A percentile compares a stretch with the other conserved stretches of the same genome.
Conservation (phyloP, 2,329 filamentous ascomycete species). For the Leptodontidium sp. region DNA sequence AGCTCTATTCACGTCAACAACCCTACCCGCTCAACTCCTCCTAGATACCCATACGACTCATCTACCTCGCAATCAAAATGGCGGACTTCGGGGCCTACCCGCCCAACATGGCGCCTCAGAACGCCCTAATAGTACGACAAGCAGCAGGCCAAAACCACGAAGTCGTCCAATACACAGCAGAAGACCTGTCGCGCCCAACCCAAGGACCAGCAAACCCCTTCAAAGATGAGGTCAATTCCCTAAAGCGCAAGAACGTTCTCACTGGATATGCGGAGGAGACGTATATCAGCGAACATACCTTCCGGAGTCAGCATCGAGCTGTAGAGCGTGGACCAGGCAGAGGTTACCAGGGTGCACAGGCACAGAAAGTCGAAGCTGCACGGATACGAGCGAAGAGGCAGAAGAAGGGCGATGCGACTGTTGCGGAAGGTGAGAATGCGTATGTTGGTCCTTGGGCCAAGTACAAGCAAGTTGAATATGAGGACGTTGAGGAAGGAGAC, state of each 20-base stretch:
- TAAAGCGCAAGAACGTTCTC: conserved; percentile 82
- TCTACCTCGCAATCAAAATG: conserved; percentile 53
- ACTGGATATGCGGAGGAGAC: conserved; percentile 91
- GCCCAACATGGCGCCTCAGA: conserved; percentile 71
- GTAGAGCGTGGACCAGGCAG: conserved; percentile 71
- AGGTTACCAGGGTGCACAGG: conserved; percentile 60
- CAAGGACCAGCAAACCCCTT: conserved; percentile 80
- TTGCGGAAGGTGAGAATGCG: conserved; percentile 85
- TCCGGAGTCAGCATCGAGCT: conserved; percentile 86
- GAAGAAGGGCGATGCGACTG: conserved; percentile 81
- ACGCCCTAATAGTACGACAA: conserved; percentile 68
- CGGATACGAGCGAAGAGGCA: conserved; percentile 78
- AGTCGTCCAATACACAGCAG: conserved; percentile 72
- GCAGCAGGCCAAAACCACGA: conserved; percentile 64
- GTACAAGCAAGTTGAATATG: conserved; percentile 77
- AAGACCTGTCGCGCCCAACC: conserved; percentile 71
- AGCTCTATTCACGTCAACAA: neutral
- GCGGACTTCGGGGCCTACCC: conserved; percentile 69
- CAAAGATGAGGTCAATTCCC: conserved; percentile 64
- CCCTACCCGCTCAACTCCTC: neutral
- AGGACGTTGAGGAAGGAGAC: conserved; percentile 77
- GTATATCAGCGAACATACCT: conserved; percentile 88
- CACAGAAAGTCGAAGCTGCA: conserved; percentile 76
- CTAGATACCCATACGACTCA: neutral
- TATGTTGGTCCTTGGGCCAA: conserved; percentile 96